Evolutionary conservation across 345 rosid species (phyloP).

Genomic region (Citrus medica): DNA sequence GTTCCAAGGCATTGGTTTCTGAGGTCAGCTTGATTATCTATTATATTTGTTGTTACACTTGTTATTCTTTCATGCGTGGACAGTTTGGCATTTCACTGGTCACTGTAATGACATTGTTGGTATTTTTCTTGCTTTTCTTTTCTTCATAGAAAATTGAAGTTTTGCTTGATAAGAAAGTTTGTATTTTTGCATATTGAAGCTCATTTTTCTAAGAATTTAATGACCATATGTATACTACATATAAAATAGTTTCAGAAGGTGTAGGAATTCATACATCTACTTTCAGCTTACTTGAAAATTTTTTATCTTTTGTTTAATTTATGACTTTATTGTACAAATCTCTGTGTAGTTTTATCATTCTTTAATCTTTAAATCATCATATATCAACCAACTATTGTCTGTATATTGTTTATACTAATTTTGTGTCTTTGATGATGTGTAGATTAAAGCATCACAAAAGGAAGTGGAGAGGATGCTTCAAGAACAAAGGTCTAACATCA

Average conservation of each 20-base stretch:
- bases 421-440: constrained; percentile 10
- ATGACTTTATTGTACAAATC: not conserved
- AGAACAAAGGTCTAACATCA: constrained; percentile 61
- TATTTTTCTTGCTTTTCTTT: not conserved
- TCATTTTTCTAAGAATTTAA: not conserved
- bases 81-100: not conserved
- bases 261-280: not conserved
- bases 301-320: constrained; percentile 1
- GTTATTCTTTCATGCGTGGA: not conserved
- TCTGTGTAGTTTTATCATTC: not conserved
- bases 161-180: not conserved
- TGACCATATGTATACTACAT: not conserved
- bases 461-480: constrained; percentile 70
- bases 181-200: not conserved
- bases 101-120: not conserved
- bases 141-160: too few species aligned
- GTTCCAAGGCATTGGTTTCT: constrained; percentile 80
- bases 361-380: not conserved
- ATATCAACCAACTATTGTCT: not conserved
- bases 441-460: constrained; percentile 76
- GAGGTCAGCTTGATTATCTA: constrained; percentile 53
- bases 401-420: not conserved
- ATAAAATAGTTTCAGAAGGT: not conserved
- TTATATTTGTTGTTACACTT: not conserved
- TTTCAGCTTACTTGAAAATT: not conserved